These are phyloP conservation scores for Trametes cingulata DNA, from an alignment of 768 basidiomycete genomes.

Conservation along the genomic window DNA sequence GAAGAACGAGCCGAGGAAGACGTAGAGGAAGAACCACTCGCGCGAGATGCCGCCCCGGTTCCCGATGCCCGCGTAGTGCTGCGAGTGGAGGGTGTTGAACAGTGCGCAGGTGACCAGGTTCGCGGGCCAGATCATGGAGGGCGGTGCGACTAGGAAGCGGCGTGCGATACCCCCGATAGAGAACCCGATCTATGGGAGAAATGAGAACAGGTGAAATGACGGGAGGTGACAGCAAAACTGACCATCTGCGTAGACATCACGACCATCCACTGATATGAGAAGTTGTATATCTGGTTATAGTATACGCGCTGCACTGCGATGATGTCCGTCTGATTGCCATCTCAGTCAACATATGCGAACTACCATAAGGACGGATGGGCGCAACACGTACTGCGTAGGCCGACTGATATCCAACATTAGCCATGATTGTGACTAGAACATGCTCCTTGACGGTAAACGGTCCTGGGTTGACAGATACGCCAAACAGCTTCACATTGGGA, in stretches of 20 bases:
- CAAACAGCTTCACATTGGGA: slow-evolving; percentile 54
- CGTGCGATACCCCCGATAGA: slow-evolving; percentile 46
- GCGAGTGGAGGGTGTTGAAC: slow-evolving; percentile 45
- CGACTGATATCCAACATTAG: slow-evolving; percentile 34
- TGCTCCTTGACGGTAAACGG: slow-evolving; percentile 78
- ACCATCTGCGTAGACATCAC: slow-evolving; percentile 42
- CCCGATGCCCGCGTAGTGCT: slow-evolving; percentile 44
- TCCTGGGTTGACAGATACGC: slow-evolving; percentile 60
- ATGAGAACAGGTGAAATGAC: neutral
- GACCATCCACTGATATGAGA: slow-evolving; percentile 42
- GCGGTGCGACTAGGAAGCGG: slow-evolving; percentile 46
- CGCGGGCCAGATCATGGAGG: slow-evolving; percentile 48
- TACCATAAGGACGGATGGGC: no score
- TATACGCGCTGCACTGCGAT: slow-evolving; percentile 47
- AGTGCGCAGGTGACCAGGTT: slow-evolving; percentile 45
- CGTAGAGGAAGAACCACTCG: slow-evolving; percentile 52
- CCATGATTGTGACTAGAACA: slow-evolving; percentile 50
- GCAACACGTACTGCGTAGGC: slow-evolving; percentile 34
- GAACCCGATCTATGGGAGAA: slow-evolving; percentile 36
- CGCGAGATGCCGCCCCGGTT: slow-evolving; percentile 49
- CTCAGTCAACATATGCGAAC: neutral
- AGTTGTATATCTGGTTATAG: slow-evolving; percentile 41
- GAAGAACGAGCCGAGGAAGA: slow-evolving; percentile 37
- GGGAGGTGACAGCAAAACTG: neutral
- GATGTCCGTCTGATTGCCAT: slow-evolving; percentile 40